Evolutionary conservation across 768 basidiomycete genomes (phyloP).

Genomic region (Tulasnella sp.): DNA sequence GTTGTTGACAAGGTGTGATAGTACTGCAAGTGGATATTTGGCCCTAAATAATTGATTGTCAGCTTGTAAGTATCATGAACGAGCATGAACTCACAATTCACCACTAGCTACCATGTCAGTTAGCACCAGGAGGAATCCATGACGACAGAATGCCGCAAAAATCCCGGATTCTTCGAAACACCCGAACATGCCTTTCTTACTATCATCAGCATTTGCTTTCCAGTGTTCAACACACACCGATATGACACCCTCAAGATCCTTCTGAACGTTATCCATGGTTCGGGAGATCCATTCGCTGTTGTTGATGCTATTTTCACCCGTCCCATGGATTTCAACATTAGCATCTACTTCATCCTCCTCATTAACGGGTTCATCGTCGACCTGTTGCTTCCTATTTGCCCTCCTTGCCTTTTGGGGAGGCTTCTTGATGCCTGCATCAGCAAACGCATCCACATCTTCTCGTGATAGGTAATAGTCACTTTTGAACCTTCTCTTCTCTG

Average conservation of each 20-base stretch:
- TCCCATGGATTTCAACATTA: neutral
- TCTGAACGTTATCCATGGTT: neutral
- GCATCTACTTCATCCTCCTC: neutral
- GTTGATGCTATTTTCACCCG: no score
- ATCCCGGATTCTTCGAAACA: neutral
- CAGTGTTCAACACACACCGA: neutral
- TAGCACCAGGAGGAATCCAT: neutral
- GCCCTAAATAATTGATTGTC: neutral
- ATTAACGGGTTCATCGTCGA: neutral
- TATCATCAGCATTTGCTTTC: neutral
- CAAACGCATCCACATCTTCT: neutral
- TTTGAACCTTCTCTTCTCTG: neutral
- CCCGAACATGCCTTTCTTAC: neutral
- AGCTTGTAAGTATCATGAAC: neutral
- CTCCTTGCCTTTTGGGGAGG: neutral
- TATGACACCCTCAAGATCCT: neutral
- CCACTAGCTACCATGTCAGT: conserved; percentile 1
- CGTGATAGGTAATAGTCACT: neutral
- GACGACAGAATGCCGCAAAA: neutral
- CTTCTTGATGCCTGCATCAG: neutral
- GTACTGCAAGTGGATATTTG: neutral
- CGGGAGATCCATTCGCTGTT: no score
- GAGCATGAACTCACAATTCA: neutral
- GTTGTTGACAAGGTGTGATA: neutral
- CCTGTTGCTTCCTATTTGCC: neutral